phyloP scores from a whole-genome alignment of 2,329 filamentous ascomycete species.

The Trichoderma koningii region DNA sequence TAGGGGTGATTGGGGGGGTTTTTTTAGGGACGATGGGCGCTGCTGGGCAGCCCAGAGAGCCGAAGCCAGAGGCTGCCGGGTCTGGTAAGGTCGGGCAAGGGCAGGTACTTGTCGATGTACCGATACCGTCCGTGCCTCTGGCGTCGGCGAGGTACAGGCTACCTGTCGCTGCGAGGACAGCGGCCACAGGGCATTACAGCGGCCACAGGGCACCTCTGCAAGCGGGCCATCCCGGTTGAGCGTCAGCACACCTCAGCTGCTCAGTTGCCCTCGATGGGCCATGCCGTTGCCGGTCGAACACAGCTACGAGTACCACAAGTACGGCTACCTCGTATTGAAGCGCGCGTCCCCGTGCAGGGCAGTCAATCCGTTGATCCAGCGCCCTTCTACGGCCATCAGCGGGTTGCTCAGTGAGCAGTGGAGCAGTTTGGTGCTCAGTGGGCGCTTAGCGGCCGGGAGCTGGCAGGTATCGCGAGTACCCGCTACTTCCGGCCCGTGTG shows the following conservation, averaged over 20 bases:
- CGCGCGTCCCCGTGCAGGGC: constrained; percentile 13
- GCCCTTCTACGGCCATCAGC: constrained; percentile 14
- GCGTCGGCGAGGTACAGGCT: neutral
- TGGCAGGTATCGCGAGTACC: constrained; percentile 9
- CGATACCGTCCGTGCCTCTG: neutral
- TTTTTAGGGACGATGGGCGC: constrained; percentile 19
- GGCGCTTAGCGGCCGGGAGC: constrained; percentile 26
- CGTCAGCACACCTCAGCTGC: constrained; percentile 26
- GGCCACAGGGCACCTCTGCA: neutral
- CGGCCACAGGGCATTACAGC: neutral
- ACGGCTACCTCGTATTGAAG: neutral
- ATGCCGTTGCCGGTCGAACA: constrained; percentile 21
- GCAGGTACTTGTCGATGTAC: neutral
- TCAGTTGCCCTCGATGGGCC: constrained; percentile 24
- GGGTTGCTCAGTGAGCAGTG: constrained; percentile 28
- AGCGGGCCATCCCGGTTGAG: constrained; percentile 11
- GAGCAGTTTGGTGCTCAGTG: constrained; percentile 23
- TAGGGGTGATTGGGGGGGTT: constrained; percentile 35
- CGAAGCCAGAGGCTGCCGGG: neutral
- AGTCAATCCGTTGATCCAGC: neutral
- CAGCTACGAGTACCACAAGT: neutral
- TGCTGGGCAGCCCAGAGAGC: neutral
- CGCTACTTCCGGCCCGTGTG: neutral
- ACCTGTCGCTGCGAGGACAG: neutral
- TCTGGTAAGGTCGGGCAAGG: neutral